phyloP scores from a whole-genome alignment of 768 basidiomycete species.

The Arthromyces matolae region DNA sequence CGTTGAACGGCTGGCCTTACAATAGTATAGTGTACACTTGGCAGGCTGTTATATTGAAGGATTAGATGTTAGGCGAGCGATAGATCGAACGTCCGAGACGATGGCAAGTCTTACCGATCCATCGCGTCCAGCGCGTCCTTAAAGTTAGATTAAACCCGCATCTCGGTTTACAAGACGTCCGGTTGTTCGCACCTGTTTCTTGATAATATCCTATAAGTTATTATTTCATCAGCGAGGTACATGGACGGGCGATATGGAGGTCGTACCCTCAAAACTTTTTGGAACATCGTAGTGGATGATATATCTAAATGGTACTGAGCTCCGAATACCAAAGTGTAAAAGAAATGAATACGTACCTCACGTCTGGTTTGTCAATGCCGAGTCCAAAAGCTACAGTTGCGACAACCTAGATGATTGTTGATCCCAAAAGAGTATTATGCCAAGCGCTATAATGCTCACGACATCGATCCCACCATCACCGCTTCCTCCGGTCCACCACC shows the following conservation, averaged over 20 bases:
- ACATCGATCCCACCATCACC: slow-evolving; percentile 59
- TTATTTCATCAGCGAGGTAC: slow-evolving; percentile 1
- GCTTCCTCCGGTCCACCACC: slow-evolving; percentile 50
- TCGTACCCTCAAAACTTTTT: slow-evolving; percentile 77
- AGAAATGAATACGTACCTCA: slow-evolving; percentile 40
- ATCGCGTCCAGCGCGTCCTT: slow-evolving; percentile 79
- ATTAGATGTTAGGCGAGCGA: too few species aligned
- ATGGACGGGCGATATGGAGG: not conserved
- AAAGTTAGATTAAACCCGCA: slow-evolving; percentile 4
- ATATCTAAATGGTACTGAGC: slow-evolving; percentile 39
- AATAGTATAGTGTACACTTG: slow-evolving; percentile 81
- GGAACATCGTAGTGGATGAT: slow-evolving; percentile 81
- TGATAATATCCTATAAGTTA: slow-evolving; percentile 76
- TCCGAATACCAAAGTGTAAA: not conserved
- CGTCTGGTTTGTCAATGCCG: slow-evolving; percentile 82
- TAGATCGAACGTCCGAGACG: not conserved
- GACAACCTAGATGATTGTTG: slow-evolving; percentile 46
- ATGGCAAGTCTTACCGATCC: slow-evolving; percentile 49
- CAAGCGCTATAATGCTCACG: slow-evolving; percentile 33
- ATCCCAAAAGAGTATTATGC: not conserved
- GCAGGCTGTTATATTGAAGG: slow-evolving; percentile 50
- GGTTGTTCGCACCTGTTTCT: slow-evolving; percentile 61
- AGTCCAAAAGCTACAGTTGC: slow-evolving; percentile 85
- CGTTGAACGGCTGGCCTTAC: slow-evolving; percentile 40
- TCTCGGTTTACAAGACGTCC: not conserved